Conservation (phyloP, 1,284 basidiomycete species). For the Trichosporon ovoides region DNA sequence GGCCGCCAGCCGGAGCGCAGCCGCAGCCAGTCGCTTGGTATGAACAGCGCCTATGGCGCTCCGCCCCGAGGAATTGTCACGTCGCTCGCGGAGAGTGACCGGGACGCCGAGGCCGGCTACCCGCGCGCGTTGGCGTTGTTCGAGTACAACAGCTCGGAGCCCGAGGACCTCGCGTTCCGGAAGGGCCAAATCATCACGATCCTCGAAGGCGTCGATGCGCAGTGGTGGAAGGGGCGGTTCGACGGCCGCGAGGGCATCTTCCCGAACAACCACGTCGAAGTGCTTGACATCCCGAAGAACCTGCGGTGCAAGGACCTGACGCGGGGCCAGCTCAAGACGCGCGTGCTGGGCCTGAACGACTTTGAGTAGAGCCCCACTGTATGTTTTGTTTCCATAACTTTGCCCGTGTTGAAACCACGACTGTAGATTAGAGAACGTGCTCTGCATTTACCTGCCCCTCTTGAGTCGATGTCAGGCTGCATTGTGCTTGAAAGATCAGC, state of each 20-base stretch:
- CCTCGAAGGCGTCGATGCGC: slow-evolving; percentile 66
- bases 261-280: slow-evolving; percentile 57
- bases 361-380: slow-evolving; percentile 18
- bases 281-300: slow-evolving; percentile 43
- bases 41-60: neutral
- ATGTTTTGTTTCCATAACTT: too few relatives aligned
- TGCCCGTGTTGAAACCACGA: too few relatives aligned
- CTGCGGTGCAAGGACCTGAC: slow-evolving; percentile 29
- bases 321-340: slow-evolving; percentile 28
- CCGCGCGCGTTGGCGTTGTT: slow-evolving; percentile 73
- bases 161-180: slow-evolving; percentile 75
- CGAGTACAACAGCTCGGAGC: slow-evolving; percentile 68
- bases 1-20: neutral
- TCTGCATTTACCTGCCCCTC: too few relatives aligned
- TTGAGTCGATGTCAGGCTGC: too few relatives aligned
- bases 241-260: slow-evolving; percentile 54
- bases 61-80: neutral
- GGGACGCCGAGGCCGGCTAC: slow-evolving; percentile 26
- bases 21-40: neutral
- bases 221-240: slow-evolving; percentile 60
- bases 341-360: slow-evolving; percentile 18
- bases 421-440: too few relatives aligned
- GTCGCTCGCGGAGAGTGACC: neutral
- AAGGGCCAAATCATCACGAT: slow-evolving; percentile 77
- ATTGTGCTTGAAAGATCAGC: too few relatives aligned